Evolutionary conservation across 805 yeast species (phyloP).

Genomic region (Myxozyma neotropica): DNA sequence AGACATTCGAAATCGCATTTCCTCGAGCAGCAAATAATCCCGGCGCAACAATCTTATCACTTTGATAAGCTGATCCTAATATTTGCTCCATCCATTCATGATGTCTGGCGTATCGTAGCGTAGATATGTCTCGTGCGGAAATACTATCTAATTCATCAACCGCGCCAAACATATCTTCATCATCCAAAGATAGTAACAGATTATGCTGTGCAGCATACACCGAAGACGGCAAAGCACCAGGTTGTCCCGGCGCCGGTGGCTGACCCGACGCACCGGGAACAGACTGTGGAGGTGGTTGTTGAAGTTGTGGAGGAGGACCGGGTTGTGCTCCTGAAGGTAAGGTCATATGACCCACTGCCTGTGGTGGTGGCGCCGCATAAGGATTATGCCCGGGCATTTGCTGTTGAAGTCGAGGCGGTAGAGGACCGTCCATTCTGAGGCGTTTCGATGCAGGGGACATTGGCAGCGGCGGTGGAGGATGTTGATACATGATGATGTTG

Average conservation of each 20-base stretch:
- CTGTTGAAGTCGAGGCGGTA: constrained; percentile 4
- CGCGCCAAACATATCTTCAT: constrained; percentile 29
- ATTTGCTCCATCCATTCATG: constrained; percentile 51
- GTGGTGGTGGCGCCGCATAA: constrained; percentile 11
- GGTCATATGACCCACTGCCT: constrained; percentile 1
- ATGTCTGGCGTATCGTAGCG: constrained; percentile 47
- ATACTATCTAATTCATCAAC: constrained; percentile 45
- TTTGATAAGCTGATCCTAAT: constrained; percentile 42
- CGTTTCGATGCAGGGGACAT: constrained; percentile 29
- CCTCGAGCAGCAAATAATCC: constrained; percentile 17
- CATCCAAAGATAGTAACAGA: constrained; percentile 23
- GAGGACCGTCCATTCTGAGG: constrained; percentile 24
- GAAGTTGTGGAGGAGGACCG: constrained; percentile 6
- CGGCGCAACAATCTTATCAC: constrained; percentile 27
- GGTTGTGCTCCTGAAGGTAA: constrained; percentile 9
- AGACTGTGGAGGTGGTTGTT: not conserved
- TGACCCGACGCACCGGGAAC: not conserved
- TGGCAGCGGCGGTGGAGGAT: constrained; percentile 29
- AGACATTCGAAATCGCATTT: constrained; percentile 7
- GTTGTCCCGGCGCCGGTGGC: not conserved
- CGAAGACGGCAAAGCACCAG: constrained; percentile 13
- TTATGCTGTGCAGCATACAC: constrained; percentile 22
- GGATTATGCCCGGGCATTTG: not conserved
- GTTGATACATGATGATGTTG: constrained; percentile 22
- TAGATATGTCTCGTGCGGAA: constrained; percentile 48